Percentiles rank a stretch among this genome's conserved stretches.
phyloP scores from a whole-genome alignment of 2,329 filamentous ascomycete species.

The Penicillium crustosum region DNA sequence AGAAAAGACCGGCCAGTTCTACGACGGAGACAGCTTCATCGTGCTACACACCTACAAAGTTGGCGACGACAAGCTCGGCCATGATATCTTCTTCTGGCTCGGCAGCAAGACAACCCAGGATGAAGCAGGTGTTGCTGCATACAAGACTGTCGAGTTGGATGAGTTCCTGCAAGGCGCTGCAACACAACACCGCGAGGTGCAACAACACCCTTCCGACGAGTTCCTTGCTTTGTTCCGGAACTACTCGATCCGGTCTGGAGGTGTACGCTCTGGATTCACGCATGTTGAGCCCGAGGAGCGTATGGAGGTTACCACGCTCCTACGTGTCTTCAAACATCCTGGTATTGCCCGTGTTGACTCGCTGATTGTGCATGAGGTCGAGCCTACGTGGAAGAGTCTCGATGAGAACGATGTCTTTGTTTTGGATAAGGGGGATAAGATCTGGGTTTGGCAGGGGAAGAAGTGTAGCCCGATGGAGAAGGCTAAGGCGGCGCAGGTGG shows the following conservation, averaged over 20 bases:
- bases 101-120: constrained; percentile 66
- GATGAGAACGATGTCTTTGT: constrained; percentile 68
- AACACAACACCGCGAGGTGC: constrained; percentile 65
- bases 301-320: constrained; percentile 52
- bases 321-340: constrained; percentile 64
- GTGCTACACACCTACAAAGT: constrained; percentile 61
- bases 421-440: constrained; percentile 62
- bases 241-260: constrained; percentile 60
- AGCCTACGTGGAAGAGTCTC: constrained; percentile 60
- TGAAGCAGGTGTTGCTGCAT: constrained; percentile 66
- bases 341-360: constrained; percentile 48
- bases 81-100: constrained; percentile 71
- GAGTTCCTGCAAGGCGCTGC: constrained; percentile 64
- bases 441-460: constrained; percentile 69
- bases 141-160: constrained; percentile 70
- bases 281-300: constrained; percentile 57
- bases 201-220: constrained; percentile 58
- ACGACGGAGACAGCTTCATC: constrained; percentile 69
- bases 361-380: constrained; percentile 63
- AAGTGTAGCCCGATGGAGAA: constrained; percentile 68
- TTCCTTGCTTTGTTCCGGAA: constrained; percentile 63
- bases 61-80: constrained; percentile 52
- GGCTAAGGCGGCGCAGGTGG: constrained; percentile 65
- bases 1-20: constrained; percentile 59
- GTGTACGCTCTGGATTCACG: constrained; percentile 62